These are phyloP conservation scores for Mortierella claussenii DNA, from an alignment of 192 early-diverging fungal genomes.

Conservation along the genomic window DNA sequence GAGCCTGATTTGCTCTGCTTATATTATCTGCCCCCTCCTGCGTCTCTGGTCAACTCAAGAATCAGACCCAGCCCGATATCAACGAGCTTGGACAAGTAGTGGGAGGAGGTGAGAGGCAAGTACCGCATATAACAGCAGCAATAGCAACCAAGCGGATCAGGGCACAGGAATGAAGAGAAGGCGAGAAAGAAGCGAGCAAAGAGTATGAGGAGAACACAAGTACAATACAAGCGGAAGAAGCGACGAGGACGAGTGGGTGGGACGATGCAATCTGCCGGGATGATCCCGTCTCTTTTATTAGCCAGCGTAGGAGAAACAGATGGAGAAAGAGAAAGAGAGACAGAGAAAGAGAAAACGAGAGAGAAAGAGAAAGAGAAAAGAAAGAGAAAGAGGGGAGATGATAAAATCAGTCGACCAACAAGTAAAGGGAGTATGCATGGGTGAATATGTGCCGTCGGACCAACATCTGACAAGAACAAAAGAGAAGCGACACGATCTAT, in stretches of 20 bases:
- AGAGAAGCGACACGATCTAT: too few relatives aligned
- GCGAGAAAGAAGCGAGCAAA: not conserved
- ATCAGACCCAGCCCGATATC: not conserved
- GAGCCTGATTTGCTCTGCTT: not conserved
- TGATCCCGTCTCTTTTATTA: not conserved
- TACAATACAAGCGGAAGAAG: not conserved
- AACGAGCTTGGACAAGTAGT: not conserved
- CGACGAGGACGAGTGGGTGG: too few relatives aligned
- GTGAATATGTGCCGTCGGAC: too few relatives aligned
- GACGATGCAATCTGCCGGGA: too few relatives aligned
- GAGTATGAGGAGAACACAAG: not conserved
- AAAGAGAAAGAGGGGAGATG: not conserved
- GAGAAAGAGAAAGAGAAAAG: not conserved
- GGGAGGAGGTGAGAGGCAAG: not conserved
- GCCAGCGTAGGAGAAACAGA: conserved; percentile 4
- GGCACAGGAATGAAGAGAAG: too few relatives aligned
- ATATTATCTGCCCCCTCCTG: not conserved
- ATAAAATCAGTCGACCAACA: not conserved
- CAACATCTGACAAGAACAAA: too few relatives aligned
- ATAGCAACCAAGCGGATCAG: too few relatives aligned
- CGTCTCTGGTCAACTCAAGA: conserved; percentile 2
- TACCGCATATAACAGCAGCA: not conserved
- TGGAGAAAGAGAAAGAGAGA: not conserved
- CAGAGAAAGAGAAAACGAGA: conserved; percentile 1
- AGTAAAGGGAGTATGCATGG: too few relatives aligned